A percentile compares a stretch with the other conserved stretches of the same genome.
phyloP scores from a whole-genome alignment of 2,329 filamentous ascomycete species.

The Colletotrichum sp. region DNA sequence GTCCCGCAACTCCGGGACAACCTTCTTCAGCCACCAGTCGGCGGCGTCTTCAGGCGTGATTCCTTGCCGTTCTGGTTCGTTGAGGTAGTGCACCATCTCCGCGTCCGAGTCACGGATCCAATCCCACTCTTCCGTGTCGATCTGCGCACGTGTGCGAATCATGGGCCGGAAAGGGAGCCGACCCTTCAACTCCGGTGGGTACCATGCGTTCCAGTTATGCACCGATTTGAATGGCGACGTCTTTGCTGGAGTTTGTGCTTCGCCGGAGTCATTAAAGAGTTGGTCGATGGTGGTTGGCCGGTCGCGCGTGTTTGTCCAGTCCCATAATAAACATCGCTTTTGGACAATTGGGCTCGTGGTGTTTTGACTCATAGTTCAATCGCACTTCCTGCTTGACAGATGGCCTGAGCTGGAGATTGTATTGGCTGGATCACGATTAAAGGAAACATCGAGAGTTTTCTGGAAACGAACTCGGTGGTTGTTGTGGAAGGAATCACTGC shows the following conservation, averaged over 20 bases:
- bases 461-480: not conserved
- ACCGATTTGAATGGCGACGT: conserved; percentile 37
- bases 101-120: conserved; percentile 27
- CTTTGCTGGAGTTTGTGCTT: not conserved
- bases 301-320: conserved; percentile 44
- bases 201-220: conserved; percentile 48
- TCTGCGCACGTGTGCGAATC: conserved; percentile 41
- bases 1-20: conserved; percentile 30
- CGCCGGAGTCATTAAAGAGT: conserved; percentile 25
- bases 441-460: not conserved
- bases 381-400: not conserved
- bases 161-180: conserved; percentile 45
- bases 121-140: conserved; percentile 42
- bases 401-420: not conserved
- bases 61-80: conserved; percentile 47
- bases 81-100: conserved; percentile 48
- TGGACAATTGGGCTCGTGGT: not conserved
- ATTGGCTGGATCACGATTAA: not conserved
- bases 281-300: conserved; percentile 37
- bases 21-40: conserved; percentile 39
- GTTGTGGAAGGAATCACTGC: not conserved
- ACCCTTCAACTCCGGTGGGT: conserved; percentile 37
- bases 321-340: conserved; percentile 47
- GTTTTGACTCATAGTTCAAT: not conserved
- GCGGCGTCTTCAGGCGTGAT: conserved; percentile 39